Conservation (phyloP, 371 early-diverging fungal species). For the Blakeslea trispora region DNA sequence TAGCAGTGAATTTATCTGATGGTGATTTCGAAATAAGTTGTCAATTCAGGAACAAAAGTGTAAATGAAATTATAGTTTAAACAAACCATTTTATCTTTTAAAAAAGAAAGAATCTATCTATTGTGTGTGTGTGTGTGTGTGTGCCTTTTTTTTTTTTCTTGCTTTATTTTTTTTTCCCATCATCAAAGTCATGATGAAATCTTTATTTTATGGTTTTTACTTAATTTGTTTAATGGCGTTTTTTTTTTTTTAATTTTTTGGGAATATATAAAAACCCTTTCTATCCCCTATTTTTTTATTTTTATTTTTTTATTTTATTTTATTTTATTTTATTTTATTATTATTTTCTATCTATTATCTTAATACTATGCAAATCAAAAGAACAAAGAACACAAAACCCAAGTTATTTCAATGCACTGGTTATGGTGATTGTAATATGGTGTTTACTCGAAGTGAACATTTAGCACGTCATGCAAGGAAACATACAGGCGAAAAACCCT, state of each 20-base stretch:
- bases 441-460: conserved; percentile 52
- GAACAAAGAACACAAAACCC: conserved; percentile 14
- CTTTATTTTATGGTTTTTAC: neutral
- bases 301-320: no score
- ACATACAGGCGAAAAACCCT: conserved; percentile 60
- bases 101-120: no score
- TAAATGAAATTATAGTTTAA: no score
- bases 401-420: conserved; percentile 49
- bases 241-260: neutral
- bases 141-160: no score
- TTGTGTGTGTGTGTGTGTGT: no score
- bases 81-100: no score
- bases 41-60: no score
- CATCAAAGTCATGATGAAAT: neutral
- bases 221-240: neutral
- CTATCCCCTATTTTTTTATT: no score
- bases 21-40: no score
- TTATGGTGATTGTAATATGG: conserved; percentile 50
- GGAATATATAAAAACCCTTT: neutral
- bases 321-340: no score
- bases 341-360: neutral
- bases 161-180: neutral
- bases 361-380: neutral
- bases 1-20: no score
- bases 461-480: conserved; percentile 52